Percentiles rank a stretch among this genome's conserved stretches.
Evolutionary conservation across 805 yeast genomes (phyloP).

Genomic region (Yarrowia keelungensis): DNA sequence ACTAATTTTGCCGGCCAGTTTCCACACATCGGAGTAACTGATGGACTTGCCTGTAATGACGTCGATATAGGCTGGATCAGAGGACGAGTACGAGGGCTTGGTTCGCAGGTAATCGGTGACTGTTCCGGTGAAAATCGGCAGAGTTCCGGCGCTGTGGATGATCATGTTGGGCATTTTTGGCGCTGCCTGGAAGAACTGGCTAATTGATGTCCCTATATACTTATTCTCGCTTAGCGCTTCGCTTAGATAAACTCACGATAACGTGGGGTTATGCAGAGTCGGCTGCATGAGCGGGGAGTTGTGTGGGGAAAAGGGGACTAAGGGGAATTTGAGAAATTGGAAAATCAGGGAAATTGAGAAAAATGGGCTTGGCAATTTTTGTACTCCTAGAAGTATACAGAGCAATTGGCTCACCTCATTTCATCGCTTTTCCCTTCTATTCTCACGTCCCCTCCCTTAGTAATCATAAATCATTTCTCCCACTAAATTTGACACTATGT

Average conservation of each 20-base stretch:
- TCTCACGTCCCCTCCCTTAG: too few relatives aligned
- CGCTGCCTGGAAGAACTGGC: background rate
- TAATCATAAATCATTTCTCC: too few relatives aligned
- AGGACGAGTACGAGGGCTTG: background rate
- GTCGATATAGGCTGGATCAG: slow-evolving; percentile 14
- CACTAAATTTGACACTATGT: background rate
- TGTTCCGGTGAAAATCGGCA: slow-evolving; percentile 7
- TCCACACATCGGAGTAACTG: slow-evolving; percentile 6
- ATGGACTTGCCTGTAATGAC: background rate
- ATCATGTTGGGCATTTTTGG: background rate
- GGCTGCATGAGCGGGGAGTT: background rate
- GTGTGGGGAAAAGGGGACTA: background rate
- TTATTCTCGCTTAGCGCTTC: too few relatives aligned
- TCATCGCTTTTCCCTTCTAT: too few relatives aligned
- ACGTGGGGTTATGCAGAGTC: slow-evolving; percentile 20
- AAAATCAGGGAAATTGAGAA: too few relatives aligned
- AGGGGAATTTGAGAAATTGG: too few relatives aligned
- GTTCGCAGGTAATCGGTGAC: slow-evolving; percentile 24
- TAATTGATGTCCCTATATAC: too few relatives aligned
- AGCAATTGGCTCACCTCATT: too few relatives aligned
- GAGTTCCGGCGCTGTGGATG: slow-evolving; percentile 13
- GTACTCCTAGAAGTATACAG: too few relatives aligned
- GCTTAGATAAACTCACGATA: slow-evolving; percentile 18
- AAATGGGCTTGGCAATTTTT: too few relatives aligned
- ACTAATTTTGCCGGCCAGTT: background rate